Percentiles rank a stretch among this genome's conserved stretches.
Conservation (phyloP, 805 yeast species). For the Saturnispora sanitii region DNA sequence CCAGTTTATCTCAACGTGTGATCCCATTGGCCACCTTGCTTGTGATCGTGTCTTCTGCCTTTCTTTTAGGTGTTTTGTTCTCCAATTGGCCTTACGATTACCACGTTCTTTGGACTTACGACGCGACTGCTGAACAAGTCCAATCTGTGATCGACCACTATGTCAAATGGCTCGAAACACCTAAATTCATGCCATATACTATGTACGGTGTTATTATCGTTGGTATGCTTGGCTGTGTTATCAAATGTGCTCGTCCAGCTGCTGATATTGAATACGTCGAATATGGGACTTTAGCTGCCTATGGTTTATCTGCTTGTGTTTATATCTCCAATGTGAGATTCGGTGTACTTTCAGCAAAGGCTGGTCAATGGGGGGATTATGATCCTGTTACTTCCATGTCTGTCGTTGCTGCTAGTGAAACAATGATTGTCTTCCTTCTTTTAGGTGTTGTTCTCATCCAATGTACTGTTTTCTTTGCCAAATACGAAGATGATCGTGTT, state of each 20-base stretch:
- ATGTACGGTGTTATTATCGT: constrained; percentile 52
- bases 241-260: constrained; percentile 79
- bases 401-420: constrained; percentile 83
- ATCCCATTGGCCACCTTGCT: constrained; percentile 17
- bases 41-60: constrained; percentile 43
- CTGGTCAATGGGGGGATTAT: constrained; percentile 91
- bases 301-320: constrained; percentile 62
- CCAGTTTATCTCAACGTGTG: constrained; percentile 2
- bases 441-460: constrained; percentile 79
- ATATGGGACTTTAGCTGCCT: constrained; percentile 73
- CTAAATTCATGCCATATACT: constrained; percentile 46
- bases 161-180: constrained; percentile 58
- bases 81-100: constrained; percentile 78
- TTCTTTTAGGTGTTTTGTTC: constrained; percentile 70
- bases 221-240: constrained; percentile 63
- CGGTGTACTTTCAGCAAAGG: constrained; percentile 59
- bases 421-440: constrained; percentile 60
- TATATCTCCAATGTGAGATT: constrained; percentile 80
- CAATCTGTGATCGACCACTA: constrained; percentile 53
- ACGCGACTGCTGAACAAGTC: constrained; percentile 42
- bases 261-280: constrained; percentile 83
- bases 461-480: constrained; percentile 80
- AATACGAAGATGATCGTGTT: constrained; percentile 21
- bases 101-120: constrained; percentile 57
- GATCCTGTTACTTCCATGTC: constrained; percentile 76